Conservation (phyloP, 768 basidiomycete species). For the Collybiopsis confluens region DNA sequence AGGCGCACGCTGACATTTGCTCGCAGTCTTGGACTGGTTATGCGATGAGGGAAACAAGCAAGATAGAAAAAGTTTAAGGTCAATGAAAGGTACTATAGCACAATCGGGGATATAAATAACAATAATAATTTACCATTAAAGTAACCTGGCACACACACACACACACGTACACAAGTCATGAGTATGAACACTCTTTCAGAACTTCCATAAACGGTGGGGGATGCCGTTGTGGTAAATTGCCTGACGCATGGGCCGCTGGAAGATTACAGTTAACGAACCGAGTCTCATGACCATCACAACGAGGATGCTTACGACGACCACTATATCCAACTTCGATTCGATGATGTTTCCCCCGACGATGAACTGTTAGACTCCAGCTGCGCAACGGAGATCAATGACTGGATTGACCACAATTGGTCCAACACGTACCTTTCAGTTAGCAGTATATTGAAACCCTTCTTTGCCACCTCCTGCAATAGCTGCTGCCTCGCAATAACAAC, state of each 20-base stretch:
- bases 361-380: conserved; percentile 67
- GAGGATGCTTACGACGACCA: conserved; percentile 46
- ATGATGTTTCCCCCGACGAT: conserved; percentile 57
- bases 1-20: not conserved
- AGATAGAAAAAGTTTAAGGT: conserved; percentile 51
- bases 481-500: conserved; percentile 63
- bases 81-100: no score
- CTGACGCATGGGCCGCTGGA: conserved; percentile 50
- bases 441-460: conserved; percentile 58
- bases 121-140: conserved; percentile 1
- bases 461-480: conserved; percentile 50
- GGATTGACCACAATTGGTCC: not conserved
- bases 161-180: no score
- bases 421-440: conserved; percentile 58
- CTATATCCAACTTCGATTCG: conserved; percentile 68
- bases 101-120: not conserved
- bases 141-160: no score
- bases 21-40: conserved; percentile 93
- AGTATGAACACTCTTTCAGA: conserved; percentile 35
- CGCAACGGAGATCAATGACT: not conserved
- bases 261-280: conserved; percentile 6
- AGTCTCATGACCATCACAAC: not conserved
- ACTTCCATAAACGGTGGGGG: conserved; percentile 69
- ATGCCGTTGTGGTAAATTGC: conserved; percentile 39
- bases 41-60: conserved; percentile 69